A percentile compares a stretch with the other conserved stretches of the same genome.
phyloP scores from a whole-genome alignment of 129 eudicot genomes.

The Helichrysum umbraculigerum region DNA sequence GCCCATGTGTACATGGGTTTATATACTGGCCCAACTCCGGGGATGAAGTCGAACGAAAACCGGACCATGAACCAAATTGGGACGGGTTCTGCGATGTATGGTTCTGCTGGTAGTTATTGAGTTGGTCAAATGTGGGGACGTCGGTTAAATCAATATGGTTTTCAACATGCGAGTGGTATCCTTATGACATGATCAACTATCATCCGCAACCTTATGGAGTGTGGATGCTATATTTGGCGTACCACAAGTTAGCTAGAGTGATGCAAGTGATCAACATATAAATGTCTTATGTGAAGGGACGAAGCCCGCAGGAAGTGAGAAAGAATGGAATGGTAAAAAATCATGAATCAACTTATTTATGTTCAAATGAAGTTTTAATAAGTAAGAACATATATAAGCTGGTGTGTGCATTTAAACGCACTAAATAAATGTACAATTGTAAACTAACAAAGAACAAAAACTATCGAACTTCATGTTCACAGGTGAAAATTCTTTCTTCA shows the following conservation, averaged over 20 bases:
- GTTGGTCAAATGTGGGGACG: neutral
- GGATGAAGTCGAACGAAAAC: neutral
- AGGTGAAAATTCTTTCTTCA: too few species aligned
- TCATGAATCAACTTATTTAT: neutral
- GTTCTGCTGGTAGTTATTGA: neutral
- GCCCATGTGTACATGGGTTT: neutral
- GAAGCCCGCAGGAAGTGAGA: too few species aligned
- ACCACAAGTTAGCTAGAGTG: neutral
- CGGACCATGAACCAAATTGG: neutral
- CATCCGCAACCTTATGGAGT: neutral
- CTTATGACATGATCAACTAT: neutral
- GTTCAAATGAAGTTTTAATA: neutral
- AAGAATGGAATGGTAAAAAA: neutral
- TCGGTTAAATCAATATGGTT: neutral
- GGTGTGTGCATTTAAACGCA: neutral
- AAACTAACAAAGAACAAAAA: too few species aligned
- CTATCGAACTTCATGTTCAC: too few species aligned
- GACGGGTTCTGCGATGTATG: neutral
- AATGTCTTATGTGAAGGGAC: neutral
- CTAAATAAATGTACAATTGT: neutral
- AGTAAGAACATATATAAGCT: neutral
- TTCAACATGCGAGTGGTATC: neutral
- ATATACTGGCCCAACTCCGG: neutral
- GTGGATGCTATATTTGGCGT: neutral
- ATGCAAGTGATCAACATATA: neutral